Evolutionary conservation across 2,329 filamentous ascomycete species (phyloP).

Genomic region (Cercospora berteroae): DNA sequence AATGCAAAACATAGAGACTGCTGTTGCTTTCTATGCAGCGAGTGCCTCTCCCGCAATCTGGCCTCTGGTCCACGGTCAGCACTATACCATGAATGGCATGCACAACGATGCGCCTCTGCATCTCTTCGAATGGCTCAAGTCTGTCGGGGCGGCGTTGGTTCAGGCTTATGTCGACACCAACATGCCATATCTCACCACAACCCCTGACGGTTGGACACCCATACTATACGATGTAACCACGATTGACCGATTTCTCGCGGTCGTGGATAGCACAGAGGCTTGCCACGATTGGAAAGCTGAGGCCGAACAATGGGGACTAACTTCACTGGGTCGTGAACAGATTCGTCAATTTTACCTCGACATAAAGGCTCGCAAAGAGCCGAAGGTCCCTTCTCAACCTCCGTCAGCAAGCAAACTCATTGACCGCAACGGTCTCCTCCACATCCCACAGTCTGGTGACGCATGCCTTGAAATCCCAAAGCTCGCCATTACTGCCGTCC

Average conservation of each 20-base stretch:
- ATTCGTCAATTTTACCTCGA: neutral
- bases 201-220: neutral
- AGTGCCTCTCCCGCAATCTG: neutral
- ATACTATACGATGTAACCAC: neutral
- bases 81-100: too few relatives aligned
- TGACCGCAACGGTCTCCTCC: neutral
- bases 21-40: neutral
- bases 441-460: neutral
- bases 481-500: neutral
- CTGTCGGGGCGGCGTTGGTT: neutral
- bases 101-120: neutral
- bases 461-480: neutral
- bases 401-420: neutral
- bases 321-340: neutral
- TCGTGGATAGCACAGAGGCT: neutral
- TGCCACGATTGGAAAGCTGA: neutral
- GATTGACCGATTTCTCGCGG: neutral
- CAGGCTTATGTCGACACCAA: neutral
- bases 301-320: neutral
- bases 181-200: neutral
- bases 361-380: neutral
- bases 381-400: neutral
- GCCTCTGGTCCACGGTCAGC: too few relatives aligned
- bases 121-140: neutral
- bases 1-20: neutral